Percentiles rank a stretch among this genome's conserved stretches.
Conservation (phyloP, 805 yeast species). For the Ogataea sp. region DNA sequence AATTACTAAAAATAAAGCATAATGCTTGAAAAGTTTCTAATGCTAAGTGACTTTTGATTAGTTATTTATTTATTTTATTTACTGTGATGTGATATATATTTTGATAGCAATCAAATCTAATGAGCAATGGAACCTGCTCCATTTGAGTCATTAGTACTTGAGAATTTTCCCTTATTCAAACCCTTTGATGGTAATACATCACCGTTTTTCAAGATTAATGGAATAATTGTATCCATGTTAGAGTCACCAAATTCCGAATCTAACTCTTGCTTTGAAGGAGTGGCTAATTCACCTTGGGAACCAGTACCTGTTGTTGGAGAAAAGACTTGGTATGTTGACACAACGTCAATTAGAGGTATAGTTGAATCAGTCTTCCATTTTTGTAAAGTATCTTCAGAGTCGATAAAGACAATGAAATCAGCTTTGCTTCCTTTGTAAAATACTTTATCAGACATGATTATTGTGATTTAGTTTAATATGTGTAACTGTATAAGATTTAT, state of each 20-base stretch:
- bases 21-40: too few species aligned
- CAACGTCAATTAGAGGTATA: slow-evolving; percentile 52
- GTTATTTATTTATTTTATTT: background rate
- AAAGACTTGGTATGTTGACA: slow-evolving; percentile 60
- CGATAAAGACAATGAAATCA: slow-evolving; percentile 63
- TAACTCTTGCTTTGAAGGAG: slow-evolving; percentile 60
- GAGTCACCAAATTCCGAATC: slow-evolving; percentile 59
- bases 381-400: slow-evolving; percentile 39
- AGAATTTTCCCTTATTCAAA: slow-evolving; percentile 19
- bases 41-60: background rate
- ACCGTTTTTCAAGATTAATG: slow-evolving; percentile 54
- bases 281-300: slow-evolving; percentile 60
- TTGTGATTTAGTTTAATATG: background rate
- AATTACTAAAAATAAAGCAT: too few species aligned
- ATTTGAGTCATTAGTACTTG: slow-evolving; percentile 39
- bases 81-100: too few species aligned
- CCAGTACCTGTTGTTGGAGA: slow-evolving; percentile 55
- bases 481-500: background rate
- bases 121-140: slow-evolving; percentile 17
- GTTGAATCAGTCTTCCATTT: slow-evolving; percentile 44
- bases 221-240: slow-evolving; percentile 46
- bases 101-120: too few species aligned
- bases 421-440: slow-evolving; percentile 57
- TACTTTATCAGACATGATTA: slow-evolving; percentile 25
- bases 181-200: slow-evolving; percentile 30